Percentiles rank a stretch among this genome's conserved stretches.
phyloP scores from a whole-genome alignment of 306 rosid species.

The Carpinus viminea region DNA sequence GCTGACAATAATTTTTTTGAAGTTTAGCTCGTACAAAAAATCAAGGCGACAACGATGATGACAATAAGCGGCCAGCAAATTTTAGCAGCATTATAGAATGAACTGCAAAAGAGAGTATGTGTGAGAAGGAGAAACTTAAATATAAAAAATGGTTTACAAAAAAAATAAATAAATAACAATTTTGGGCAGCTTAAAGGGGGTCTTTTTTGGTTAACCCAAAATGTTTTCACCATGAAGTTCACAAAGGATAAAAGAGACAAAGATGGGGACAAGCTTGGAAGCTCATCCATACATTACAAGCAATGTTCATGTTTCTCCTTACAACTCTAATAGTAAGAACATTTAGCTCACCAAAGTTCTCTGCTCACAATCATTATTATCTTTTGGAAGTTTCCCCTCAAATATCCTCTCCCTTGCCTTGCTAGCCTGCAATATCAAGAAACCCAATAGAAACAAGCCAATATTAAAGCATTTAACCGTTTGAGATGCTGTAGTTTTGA shows the following conservation, averaged over 20 bases:
- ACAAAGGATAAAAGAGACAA: not conserved
- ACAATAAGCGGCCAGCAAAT: too few species aligned
- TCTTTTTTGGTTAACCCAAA: too few species aligned
- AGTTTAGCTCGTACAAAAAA: too few species aligned
- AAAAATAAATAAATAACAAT: too few species aligned
- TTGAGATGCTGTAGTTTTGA: not conserved
- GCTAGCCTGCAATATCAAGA: constrained; percentile 53
- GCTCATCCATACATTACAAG: not conserved
- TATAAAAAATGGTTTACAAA: too few species aligned
- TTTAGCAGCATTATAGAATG: too few species aligned
- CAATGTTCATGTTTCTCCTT: not conserved
- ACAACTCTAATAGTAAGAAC: not conserved
- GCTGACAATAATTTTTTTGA: too few species aligned
- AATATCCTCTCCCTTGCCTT: constrained; percentile 56
- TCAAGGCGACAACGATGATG: too few species aligned
- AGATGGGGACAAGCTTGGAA: not conserved
- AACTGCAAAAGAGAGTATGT: too few species aligned
- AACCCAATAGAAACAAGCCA: not conserved
- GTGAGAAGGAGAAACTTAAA: too few species aligned
- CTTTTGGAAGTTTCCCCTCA: constrained; percentile 28
- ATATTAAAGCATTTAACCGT: not conserved
- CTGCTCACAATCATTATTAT: constrained; percentile 22
- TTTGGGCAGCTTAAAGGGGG: too few species aligned
- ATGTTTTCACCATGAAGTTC: too few species aligned
- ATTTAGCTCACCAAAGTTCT: not conserved